Conservation (phyloP, 2,329 filamentous ascomycete species). For the Arthrobotrys musiformis region DNA sequence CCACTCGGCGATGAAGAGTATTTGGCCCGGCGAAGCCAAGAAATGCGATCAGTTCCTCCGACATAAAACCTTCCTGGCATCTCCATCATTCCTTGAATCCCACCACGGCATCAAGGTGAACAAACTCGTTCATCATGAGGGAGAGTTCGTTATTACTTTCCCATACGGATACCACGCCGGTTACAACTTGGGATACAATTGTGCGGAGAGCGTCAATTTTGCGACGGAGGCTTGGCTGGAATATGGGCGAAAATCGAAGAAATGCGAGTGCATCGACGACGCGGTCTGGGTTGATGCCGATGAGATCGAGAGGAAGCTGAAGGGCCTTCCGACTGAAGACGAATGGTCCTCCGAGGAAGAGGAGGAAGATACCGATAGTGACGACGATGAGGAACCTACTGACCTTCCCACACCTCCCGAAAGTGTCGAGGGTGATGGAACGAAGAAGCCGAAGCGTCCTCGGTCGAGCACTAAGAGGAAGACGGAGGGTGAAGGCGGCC, state of each 20-base stretch:
- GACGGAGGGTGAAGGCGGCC: constrained; percentile 35
- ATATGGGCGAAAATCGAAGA: constrained; percentile 94
- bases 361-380: constrained; percentile 68
- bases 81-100: constrained; percentile 84
- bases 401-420: constrained; percentile 81
- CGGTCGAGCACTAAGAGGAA: constrained; percentile 58
- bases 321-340: constrained; percentile 82
- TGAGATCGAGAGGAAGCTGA: constrained; percentile 92
- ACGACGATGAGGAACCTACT: constrained; percentile 63
- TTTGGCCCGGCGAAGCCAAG: constrained; percentile 95
- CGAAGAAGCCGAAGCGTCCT: constrained; percentile 63
- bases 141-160: constrained; percentile 98
- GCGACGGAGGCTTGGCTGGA: constrained; percentile 94
- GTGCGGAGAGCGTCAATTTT: constrained; percentile 98
- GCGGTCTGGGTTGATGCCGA: constrained; percentile 98
- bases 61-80: constrained; percentile 97
- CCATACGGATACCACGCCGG: constrained; percentile 98
- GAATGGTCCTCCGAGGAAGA: constrained; percentile 73
- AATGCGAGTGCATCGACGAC: constrained; percentile 95
- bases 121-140: constrained; percentile 91
- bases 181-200: constrained; percentile 98
- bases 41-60: constrained; percentile 94
- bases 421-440: constrained; percentile 74
- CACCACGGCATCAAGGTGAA: constrained; percentile 92
- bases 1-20: constrained; percentile 90